A percentile compares a stretch with the other conserved stretches of the same genome.
phyloP scores from a whole-genome alignment of 192 early-diverging fungal species.

The Obelidium mucronatum region DNA sequence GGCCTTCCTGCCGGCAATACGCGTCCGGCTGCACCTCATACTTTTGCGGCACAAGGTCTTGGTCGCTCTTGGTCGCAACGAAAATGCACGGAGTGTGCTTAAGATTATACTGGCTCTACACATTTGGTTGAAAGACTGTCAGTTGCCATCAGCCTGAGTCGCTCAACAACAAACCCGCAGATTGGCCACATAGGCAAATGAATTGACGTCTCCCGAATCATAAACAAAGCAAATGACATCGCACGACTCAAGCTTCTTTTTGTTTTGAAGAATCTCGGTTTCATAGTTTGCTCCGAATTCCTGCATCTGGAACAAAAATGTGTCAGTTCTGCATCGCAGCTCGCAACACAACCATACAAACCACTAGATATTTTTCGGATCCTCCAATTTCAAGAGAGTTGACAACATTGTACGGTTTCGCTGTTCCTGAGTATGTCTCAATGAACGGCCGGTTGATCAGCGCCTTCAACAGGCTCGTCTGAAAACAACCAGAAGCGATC shows the following conservation, averaged over 20 bases:
- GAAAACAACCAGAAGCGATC: background rate
- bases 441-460: slow-evolving; percentile 88
- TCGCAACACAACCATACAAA: slow-evolving; percentile 49
- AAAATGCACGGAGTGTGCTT: slow-evolving; percentile 87
- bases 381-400: slow-evolving; percentile 97
- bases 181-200: slow-evolving; percentile 89
- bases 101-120: slow-evolving; percentile 79
- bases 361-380: slow-evolving; percentile 92
- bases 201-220: slow-evolving; percentile 91
- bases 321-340: background rate
- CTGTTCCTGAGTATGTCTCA: slow-evolving; percentile 77
- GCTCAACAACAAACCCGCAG: slow-evolving; percentile 76
- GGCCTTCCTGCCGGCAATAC: slow-evolving; percentile 86
- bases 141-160: background rate
- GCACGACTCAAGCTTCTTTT: slow-evolving; percentile 83
- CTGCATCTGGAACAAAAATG: slow-evolving; percentile 70
- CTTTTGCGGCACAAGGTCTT: slow-evolving; percentile 84
- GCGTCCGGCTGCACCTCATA: slow-evolving; percentile 90
- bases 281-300: slow-evolving; percentile 89
- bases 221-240: slow-evolving; percentile 96
- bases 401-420: slow-evolving; percentile 80
- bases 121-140: background rate
- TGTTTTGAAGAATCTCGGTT: slow-evolving; percentile 88
- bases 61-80: slow-evolving; percentile 95
- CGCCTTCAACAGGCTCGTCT: slow-evolving; percentile 83